Evolutionary conservation across 2,329 filamentous ascomycete species (phyloP).

Genomic region (Calonectria pauciramosa): DNA sequence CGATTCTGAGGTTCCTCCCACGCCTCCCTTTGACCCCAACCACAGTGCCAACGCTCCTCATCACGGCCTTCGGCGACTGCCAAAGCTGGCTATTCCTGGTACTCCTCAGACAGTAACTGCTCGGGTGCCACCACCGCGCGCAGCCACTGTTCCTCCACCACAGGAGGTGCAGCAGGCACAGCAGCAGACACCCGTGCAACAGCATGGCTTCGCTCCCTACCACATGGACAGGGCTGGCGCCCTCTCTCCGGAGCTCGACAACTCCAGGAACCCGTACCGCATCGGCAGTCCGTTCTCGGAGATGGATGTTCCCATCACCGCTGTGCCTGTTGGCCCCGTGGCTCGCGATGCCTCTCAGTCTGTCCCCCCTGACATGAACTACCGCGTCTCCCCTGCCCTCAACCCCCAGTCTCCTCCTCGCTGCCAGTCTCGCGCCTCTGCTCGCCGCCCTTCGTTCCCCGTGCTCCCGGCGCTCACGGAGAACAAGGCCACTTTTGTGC

Average conservation of each 20-base stretch:
- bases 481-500: conserved; percentile 63
- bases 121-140: conserved; percentile 45
- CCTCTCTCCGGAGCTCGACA: conserved; percentile 68
- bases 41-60: conserved; percentile 63
- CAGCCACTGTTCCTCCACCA: conserved; percentile 46
- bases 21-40: conserved; percentile 77
- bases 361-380: conserved; percentile 94
- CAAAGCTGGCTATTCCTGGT: conserved; percentile 73
- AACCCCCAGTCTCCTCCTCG: conserved; percentile 55
- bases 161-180: conserved; percentile 44
- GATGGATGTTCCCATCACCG: conserved; percentile 87
- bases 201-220: conserved; percentile 61
- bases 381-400: conserved; percentile 62
- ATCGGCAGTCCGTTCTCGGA: conserved; percentile 92
- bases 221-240: conserved; percentile 66
- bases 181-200: conserved; percentile 34
- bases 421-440: conserved; percentile 68
- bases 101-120: conserved; percentile 48
- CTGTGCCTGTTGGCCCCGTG: conserved; percentile 78
- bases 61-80: conserved; percentile 69
- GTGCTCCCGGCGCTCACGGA: conserved; percentile 79
- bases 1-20: conserved; percentile 72
- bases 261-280: conserved; percentile 74
- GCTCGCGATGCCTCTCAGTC: conserved; percentile 88
- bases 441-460: conserved; percentile 76